These are phyloP conservation scores for Hondaea fermentalgiana DNA, from an alignment of 108 stramenopile species.

Conservation along the genomic window DNA sequence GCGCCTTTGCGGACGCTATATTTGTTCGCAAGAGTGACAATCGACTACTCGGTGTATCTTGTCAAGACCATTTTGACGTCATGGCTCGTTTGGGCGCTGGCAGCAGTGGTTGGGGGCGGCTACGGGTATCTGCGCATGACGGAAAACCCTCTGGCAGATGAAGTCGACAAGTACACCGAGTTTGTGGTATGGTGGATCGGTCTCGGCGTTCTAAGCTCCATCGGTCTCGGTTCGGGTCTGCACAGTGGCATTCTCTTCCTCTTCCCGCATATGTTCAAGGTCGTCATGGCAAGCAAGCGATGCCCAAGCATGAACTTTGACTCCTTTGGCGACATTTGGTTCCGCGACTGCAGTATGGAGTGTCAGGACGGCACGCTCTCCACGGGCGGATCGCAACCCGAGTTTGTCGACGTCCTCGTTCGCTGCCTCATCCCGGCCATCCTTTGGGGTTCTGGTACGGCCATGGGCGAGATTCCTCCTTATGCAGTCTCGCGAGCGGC, in stretches of 20 bases:
- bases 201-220: constrained; percentile 47
- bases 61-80: not conserved
- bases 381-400: not conserved
- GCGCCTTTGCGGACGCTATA: not conserved
- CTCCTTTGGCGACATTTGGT: constrained; percentile 41
- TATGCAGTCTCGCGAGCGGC: constrained; percentile 50
- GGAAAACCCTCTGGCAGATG: not conserved
- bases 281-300: not conserved
- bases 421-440: constrained; percentile 40
- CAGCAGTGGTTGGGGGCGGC: not conserved
- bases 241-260: constrained; percentile 52
- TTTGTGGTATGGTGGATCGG: constrained; percentile 51
- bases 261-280: constrained; percentile 53
- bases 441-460: constrained; percentile 51
- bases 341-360: constrained; percentile 23
- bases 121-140: not conserved
- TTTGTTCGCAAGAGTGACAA: not conserved
- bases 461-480: constrained; percentile 53
- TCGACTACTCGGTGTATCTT: not conserved
- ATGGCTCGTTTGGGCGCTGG: not conserved
- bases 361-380: not conserved
- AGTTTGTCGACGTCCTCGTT: not conserved
- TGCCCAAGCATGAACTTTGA: constrained; percentile 25
- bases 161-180: constrained; percentile 18
- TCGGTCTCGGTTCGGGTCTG: constrained; percentile 48